phyloP scores from a whole-genome alignment of 2,329 filamentous ascomycete genomes.

The Talaromyces funiculosus region DNA sequence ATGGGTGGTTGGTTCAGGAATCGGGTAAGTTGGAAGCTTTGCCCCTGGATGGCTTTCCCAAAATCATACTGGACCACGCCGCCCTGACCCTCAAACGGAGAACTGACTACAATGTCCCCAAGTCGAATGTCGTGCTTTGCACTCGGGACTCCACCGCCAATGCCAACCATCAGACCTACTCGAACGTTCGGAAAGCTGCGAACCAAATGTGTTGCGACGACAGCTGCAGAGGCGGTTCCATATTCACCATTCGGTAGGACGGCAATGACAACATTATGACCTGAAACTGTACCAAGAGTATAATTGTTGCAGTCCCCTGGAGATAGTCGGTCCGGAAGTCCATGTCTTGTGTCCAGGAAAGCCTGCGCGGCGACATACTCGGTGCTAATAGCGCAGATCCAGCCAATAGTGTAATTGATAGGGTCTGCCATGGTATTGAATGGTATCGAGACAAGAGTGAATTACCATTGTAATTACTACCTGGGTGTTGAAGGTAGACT shows the following conservation, averaged over 20 bases:
- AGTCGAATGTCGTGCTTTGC: slow-evolving; percentile 26
- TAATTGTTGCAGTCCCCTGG: slow-evolving; percentile 26
- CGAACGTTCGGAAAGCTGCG: slow-evolving; percentile 25
- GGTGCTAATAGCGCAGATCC: slow-evolving; percentile 38
- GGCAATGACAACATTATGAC: slow-evolving; percentile 28
- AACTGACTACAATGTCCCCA: slow-evolving; percentile 22
- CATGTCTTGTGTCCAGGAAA: slow-evolving; percentile 39
- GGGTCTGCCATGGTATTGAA: neutral
- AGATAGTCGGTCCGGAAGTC: slow-evolving; percentile 14
- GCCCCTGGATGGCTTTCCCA: slow-evolving; percentile 17
- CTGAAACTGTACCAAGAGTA: slow-evolving; percentile 23
- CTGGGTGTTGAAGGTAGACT: neutral
- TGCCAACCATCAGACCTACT: slow-evolving; percentile 43
- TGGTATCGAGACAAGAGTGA: neutral
- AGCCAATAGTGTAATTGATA: slow-evolving; percentile 18
- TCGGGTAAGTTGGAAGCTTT: slow-evolving; percentile 16
- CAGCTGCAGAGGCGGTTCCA: slow-evolving; percentile 27
- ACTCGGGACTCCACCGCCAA: slow-evolving; percentile 31
- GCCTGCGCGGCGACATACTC: slow-evolving; percentile 36
- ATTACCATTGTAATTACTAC: neutral
- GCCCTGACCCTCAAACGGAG: slow-evolving; percentile 11
- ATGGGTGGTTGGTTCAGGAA: slow-evolving; percentile 19
- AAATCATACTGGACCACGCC: slow-evolving; percentile 20
- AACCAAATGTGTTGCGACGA: slow-evolving; percentile 27
- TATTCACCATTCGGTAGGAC: slow-evolving; percentile 27